Percentiles rank a stretch among this genome's conserved stretches.
phyloP scores from a whole-genome alignment of 2,329 filamentous ascomycete genomes.

The Pseudomassariella vexata region DNA sequence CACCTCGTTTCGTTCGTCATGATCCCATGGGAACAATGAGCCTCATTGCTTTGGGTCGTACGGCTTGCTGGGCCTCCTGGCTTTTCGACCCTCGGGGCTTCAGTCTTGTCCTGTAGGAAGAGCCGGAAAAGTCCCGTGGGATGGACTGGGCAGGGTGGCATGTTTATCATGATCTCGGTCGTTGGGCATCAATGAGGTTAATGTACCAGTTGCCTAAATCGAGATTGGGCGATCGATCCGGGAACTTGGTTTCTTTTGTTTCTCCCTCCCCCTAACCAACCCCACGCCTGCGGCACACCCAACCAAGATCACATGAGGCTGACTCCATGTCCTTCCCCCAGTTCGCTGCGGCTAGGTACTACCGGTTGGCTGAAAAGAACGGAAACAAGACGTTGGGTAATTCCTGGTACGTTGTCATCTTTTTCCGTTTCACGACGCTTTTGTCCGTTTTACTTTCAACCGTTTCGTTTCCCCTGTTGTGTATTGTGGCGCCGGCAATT shows the following conservation, averaged over 20 bases:
- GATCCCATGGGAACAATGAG: not conserved
- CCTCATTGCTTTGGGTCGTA: conserved; percentile 3
- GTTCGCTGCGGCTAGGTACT: conserved; percentile 82
- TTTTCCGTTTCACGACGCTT: conserved; percentile 9
- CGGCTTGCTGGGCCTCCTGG: too few relatives aligned
- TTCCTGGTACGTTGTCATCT: conserved; percentile 69
- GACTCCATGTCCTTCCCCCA: conserved; percentile 36
- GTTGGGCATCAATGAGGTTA: conserved; percentile 37
- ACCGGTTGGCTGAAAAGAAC: conserved; percentile 82
- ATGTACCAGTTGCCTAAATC: conserved; percentile 7
- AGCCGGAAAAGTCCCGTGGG: too few relatives aligned
- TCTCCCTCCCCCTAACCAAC: conserved; percentile 4
- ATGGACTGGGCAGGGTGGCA: too few relatives aligned
- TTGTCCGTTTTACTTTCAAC: conserved; percentile 12
- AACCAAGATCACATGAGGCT: conserved; percentile 41
- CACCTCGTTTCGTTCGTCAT: conserved; percentile 1
- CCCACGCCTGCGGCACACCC: conserved; percentile 6
- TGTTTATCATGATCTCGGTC: conserved; percentile 17
- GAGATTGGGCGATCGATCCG: too few relatives aligned
- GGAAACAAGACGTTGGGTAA: conserved; percentile 90
- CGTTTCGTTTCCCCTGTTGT: conserved; percentile 16
- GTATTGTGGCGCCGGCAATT: conserved; percentile 14
- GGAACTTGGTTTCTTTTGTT: not conserved
- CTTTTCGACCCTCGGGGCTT: too few relatives aligned
- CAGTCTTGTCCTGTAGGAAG: too few relatives aligned